These are phyloP conservation scores for Arabis alpina DNA, from an alignment of 345 rosid genomes.

Conservation along the genomic window DNA sequence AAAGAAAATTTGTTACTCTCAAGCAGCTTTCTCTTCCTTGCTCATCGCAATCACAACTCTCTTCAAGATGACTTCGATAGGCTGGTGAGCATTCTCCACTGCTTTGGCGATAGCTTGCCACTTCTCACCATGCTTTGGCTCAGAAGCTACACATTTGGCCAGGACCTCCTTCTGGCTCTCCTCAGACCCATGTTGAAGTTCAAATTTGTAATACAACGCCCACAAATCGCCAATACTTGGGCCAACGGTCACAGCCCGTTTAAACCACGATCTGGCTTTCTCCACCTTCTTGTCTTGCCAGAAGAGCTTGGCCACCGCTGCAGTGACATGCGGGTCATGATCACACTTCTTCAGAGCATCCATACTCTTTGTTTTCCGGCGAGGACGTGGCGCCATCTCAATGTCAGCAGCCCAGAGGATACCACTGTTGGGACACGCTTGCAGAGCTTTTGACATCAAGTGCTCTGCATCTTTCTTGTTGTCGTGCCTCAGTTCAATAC, in stretches of 20 bases:
- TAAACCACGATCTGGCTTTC: constrained; percentile 84
- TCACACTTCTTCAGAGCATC: constrained; percentile 86
- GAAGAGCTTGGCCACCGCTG: constrained; percentile 84
- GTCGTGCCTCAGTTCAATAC: constrained; percentile 76
- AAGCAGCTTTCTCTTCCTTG: constrained; percentile 74
- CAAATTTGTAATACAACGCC: constrained; percentile 87
- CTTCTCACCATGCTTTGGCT: constrained; percentile 89
- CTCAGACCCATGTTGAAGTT: constrained; percentile 82
- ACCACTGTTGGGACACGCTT: constrained; percentile 91
- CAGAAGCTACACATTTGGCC: constrained; percentile 71
- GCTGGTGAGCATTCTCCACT: constrained; percentile 88
- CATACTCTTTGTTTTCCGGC: constrained; percentile 65
- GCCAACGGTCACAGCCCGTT: constrained; percentile 76
- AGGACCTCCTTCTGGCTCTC: constrained; percentile 80
- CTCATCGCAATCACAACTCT: constrained; percentile 71
- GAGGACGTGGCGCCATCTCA: constrained; percentile 84
- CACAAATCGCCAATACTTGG: constrained; percentile 92
- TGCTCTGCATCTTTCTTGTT: constrained; percentile 79
- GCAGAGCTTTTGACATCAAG: constrained; percentile 92
- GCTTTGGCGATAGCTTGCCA: constrained; percentile 88
- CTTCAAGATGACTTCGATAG: constrained; percentile 78
- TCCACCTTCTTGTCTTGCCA: constrained; percentile 94
- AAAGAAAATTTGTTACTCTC: constrained; percentile 45
- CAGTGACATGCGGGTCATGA: constrained; percentile 83
- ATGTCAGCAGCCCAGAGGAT: constrained; percentile 88